Evolutionary conservation across 768 basidiomycete genomes (phyloP).

Genomic region (Russula griseocarnosa): DNA sequence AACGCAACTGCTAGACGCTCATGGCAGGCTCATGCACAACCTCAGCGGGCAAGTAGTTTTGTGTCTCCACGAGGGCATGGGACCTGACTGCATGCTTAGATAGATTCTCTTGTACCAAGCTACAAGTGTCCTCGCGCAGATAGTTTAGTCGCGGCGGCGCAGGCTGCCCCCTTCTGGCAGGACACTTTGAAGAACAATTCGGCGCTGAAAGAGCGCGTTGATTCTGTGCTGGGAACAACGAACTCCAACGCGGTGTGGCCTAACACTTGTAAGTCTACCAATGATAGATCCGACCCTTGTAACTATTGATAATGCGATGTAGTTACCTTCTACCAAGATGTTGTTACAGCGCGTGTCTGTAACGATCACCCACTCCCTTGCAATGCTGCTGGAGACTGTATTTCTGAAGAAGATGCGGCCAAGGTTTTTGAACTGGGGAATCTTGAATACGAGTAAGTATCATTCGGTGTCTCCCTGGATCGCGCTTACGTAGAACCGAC

Average conservation of each 20-base stretch:
- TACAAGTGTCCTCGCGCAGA: conserved; percentile 44
- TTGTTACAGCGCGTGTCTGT: conserved; percentile 46
- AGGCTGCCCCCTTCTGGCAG: conserved; percentile 44
- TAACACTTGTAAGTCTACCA: conserved; percentile 42
- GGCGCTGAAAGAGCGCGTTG: conserved; percentile 38
- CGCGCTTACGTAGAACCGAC: background rate
- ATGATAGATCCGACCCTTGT: background rate
- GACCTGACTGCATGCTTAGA: conserved; percentile 32
- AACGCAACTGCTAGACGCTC: conserved; percentile 31
- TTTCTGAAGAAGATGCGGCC: conserved; percentile 39
- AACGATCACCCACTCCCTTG: conserved; percentile 44
- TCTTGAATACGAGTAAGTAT: conserved; percentile 37
- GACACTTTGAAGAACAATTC: conserved; percentile 41
- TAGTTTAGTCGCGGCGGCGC: conserved; percentile 38
- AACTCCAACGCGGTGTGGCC: conserved; percentile 39
- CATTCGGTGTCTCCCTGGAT: background rate
- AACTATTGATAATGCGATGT: background rate
- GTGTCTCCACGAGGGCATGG: background rate
- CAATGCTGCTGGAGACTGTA: conserved; percentile 41
- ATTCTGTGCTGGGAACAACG: conserved; percentile 39
- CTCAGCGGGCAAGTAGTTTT: conserved; percentile 35
- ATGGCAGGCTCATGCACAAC: conserved; percentile 42
- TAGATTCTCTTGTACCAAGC: conserved; percentile 43
- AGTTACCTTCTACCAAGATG: conserved; percentile 49
- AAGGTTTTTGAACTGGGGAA: conserved; percentile 37